Evolutionary conservation across 768 basidiomycete genomes (phyloP).

Genomic region (Cubamyces lactineus): DNA sequence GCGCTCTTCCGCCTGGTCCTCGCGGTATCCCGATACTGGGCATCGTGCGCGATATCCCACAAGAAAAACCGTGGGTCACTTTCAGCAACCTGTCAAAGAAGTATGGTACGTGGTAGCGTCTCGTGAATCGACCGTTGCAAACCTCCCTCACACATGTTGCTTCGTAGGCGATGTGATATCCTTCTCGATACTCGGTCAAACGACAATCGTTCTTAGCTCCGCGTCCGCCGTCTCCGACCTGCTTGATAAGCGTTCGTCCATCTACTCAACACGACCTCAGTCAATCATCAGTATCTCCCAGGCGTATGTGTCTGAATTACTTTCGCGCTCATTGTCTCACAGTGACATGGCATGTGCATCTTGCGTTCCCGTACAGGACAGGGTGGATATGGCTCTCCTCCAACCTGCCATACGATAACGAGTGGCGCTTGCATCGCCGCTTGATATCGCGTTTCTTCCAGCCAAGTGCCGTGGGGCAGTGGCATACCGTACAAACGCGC

Average conservation of each 20-base stretch:
- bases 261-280: constrained; percentile 25
- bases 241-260: constrained; percentile 30
- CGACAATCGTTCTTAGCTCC: constrained; percentile 26
- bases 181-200: constrained; percentile 16
- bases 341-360: too few species aligned
- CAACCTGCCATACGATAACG: background rate
- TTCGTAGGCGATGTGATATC: constrained; percentile 23
- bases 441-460: background rate
- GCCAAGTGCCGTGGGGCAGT: background rate
- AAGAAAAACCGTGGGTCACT: too few species aligned
- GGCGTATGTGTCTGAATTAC: background rate
- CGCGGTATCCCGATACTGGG: too few species aligned
- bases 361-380: background rate
- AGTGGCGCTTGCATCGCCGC: constrained; percentile 9
- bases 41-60: too few species aligned
- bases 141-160: too few species aligned
- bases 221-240: constrained; percentile 25
- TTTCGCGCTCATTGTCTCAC: background rate
- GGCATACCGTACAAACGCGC: background rate
- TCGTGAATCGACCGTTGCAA: too few species aligned
- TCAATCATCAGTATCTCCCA: background rate
- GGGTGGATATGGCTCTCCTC: constrained; percentile 8
- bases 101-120: constrained; percentile 23
- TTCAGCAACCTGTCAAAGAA: constrained; percentile 2
- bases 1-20: too few species aligned